Evolutionary conservation across 2,329 filamentous ascomycete genomes (phyloP).

Genomic region (Cercospora sojina): DNA sequence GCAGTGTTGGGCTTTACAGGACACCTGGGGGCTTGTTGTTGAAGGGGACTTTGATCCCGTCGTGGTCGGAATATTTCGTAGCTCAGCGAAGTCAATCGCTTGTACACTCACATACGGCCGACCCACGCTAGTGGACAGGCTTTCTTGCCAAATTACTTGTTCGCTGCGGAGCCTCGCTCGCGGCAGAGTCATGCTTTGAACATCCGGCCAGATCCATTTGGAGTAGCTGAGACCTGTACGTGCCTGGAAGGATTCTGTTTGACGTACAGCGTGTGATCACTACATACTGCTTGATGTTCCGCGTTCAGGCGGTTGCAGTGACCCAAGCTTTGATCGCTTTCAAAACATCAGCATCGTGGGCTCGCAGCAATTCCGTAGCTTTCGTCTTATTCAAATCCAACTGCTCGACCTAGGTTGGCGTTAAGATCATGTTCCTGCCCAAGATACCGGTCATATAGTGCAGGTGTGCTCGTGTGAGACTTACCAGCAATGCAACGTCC

Average conservation of each 20-base stretch:
- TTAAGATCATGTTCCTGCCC: background rate
- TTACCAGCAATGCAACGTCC: constrained; percentile 68
- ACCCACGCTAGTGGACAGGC: background rate
- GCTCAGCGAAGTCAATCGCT: background rate
- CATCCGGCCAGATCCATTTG: background rate
- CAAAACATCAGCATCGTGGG: constrained; percentile 67
- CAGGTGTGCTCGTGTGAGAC: constrained; percentile 32
- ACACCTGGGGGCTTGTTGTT: background rate
- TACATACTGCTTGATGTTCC: background rate
- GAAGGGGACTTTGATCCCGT: background rate
- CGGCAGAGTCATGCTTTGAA: background rate
- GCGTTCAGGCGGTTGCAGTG: constrained; percentile 8
- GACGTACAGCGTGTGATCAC: background rate
- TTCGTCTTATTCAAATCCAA: constrained; percentile 69
- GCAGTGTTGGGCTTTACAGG: background rate
- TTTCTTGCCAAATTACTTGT: background rate
- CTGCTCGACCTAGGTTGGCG: constrained; percentile 56
- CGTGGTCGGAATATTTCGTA: background rate
- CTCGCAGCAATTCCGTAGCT: constrained; percentile 71
- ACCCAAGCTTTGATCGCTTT: constrained; percentile 64
- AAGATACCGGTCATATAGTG: background rate
- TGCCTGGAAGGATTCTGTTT: background rate
- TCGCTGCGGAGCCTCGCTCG: background rate
- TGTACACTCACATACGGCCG: background rate
- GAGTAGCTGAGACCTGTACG: background rate